phyloP scores from a whole-genome alignment of 1,284 basidiomycete species.

The Vanrija pseudolonga region DNA sequence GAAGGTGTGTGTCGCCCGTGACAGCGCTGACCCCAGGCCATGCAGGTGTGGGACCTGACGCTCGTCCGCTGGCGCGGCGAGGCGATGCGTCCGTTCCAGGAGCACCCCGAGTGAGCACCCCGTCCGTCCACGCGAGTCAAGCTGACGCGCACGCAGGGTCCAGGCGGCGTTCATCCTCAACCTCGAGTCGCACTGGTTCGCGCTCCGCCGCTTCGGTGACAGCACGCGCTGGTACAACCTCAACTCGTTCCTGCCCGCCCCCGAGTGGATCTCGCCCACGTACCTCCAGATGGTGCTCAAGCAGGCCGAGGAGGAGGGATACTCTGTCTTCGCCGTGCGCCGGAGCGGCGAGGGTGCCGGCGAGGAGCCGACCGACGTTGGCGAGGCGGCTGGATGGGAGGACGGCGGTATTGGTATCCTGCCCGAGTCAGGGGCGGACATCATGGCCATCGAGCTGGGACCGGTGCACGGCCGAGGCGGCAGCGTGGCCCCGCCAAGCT shows the following conservation, averaged over 20 bases:
- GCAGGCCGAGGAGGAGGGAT: conserved; percentile 83
- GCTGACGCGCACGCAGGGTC: conserved; percentile 54
- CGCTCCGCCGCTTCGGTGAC: conserved; percentile 68
- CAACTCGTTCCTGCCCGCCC: conserved; percentile 67
- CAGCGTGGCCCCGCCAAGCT: background rate
- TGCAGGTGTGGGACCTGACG: conserved; percentile 76
- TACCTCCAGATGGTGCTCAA: conserved; percentile 82
- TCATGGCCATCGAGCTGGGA: conserved; percentile 40
- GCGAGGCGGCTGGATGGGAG: conserved; percentile 40
- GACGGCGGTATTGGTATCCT: conserved; percentile 40
- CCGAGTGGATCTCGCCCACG: conserved; percentile 77
- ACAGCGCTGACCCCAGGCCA: conserved; percentile 50
- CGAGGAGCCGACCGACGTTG: conserved; percentile 11
- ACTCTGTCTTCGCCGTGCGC: conserved; percentile 79
- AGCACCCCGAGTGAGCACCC: conserved; percentile 66
- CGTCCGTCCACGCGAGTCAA: background rate
- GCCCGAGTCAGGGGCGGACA: conserved; percentile 43
- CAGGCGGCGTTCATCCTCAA: conserved; percentile 88
- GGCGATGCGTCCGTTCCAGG: conserved; percentile 70
- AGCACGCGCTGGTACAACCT: conserved; percentile 80
- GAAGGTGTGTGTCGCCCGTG: conserved; percentile 1
- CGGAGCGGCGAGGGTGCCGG: conserved; percentile 23
- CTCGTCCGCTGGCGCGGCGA: conserved; percentile 81
- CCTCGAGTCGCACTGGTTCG: conserved; percentile 82
- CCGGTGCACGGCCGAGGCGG: conserved; percentile 33